These are phyloP conservation scores for Apiospora sp. DNA, from an alignment of 2,329 filamentous ascomycete species.

Conservation along the genomic window DNA sequence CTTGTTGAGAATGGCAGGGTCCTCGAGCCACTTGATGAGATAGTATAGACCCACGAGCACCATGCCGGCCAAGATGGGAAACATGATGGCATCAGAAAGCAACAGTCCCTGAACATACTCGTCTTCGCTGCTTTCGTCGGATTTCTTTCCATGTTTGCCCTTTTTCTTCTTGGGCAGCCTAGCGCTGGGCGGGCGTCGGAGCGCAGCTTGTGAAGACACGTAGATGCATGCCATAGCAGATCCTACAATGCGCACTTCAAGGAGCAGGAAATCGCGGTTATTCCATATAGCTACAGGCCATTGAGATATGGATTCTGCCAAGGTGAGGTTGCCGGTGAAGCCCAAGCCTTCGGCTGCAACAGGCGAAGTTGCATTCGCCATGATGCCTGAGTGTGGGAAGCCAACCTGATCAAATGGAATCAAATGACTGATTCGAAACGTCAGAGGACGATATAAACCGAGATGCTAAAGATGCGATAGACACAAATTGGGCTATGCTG, in stretches of 20 bases:
- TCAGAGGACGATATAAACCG: background rate
- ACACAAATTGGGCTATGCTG: background rate
- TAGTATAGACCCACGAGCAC: slow-evolving; percentile 83
- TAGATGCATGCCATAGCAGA: slow-evolving; percentile 86
- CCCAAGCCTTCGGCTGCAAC: slow-evolving; percentile 37
- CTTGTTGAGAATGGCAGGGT: slow-evolving; percentile 82
- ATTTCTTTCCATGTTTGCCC: slow-evolving; percentile 45
- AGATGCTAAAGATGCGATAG: background rate
- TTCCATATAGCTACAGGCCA: slow-evolving; percentile 39
- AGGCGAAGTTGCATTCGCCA: slow-evolving; percentile 30
- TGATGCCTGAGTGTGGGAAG: slow-evolving; percentile 5
- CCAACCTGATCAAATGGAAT: background rate
- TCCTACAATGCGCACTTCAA: slow-evolving; percentile 59
- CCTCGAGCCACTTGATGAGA: slow-evolving; percentile 86
- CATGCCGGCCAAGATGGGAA: slow-evolving; percentile 79
- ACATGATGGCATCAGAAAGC: slow-evolving; percentile 82
- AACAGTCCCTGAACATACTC: slow-evolving; percentile 68
- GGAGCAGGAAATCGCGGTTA: slow-evolving; percentile 51
- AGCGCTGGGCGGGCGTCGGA: slow-evolving; percentile 84
- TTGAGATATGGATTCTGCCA: slow-evolving; percentile 40
- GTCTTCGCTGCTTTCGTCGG: slow-evolving; percentile 55
- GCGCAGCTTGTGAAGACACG: slow-evolving; percentile 82
- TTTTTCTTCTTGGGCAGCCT: slow-evolving; percentile 61
- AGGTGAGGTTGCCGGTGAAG: slow-evolving; percentile 35
- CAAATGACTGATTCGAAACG: background rate